Evolutionary conservation across 169 alveolate species (phyloP).

Genomic region (Theileria parva): DNA sequence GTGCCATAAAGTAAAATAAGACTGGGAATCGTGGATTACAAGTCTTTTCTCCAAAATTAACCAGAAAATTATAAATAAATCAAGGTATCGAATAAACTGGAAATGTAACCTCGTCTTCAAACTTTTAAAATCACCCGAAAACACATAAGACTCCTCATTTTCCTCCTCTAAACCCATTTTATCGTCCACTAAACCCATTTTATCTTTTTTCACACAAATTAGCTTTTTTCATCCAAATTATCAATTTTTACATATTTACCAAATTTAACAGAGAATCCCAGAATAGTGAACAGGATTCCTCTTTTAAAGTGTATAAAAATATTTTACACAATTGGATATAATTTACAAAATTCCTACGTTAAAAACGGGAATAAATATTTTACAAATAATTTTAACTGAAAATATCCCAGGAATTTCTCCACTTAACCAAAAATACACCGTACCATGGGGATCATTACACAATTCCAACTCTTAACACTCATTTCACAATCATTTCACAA

Average conservation of each 20-base stretch:
- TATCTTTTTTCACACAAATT: too few species aligned
- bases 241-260: neutral
- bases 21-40: constrained; percentile 29
- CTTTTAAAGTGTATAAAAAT: too few species aligned
- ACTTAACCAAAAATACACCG: neutral
- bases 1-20: too few species aligned
- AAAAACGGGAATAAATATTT: too few species aligned
- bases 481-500: too few species aligned
- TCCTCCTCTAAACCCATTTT: neutral
- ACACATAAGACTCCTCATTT: neutral
- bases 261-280: neutral
- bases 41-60: constrained; percentile 64
- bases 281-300: neutral
- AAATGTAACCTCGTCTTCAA: constrained; percentile 61
- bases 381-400: neutral
- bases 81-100: constrained; percentile 57
- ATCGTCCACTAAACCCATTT: too few species aligned
- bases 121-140: neutral
- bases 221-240: neutral
- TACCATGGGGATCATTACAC: neutral
- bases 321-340: neutral
- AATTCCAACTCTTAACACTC: too few species aligned
- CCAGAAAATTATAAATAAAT: constrained; percentile 63
- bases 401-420: neutral
- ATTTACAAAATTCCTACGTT: neutral